Conservation (phyloP, 352 stramenopile genomes). For the Pythium pyrilobum region DNA sequence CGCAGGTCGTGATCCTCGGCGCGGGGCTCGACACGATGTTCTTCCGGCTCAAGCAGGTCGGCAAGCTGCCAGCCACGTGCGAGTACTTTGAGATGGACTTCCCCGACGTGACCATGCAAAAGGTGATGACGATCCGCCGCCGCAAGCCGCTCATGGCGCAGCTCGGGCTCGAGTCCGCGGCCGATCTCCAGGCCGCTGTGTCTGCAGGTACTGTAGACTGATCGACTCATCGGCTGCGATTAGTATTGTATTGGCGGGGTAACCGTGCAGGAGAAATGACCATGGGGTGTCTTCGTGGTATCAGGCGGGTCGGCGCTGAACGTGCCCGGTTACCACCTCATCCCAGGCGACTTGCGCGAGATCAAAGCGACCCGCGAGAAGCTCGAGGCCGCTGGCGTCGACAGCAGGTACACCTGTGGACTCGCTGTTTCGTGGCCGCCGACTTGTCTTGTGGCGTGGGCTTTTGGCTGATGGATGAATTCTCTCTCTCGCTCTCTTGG, state of each 20-base stretch:
- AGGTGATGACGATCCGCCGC: constrained; percentile 69
- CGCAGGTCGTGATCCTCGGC: constrained; percentile 79
- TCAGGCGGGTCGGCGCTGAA: constrained; percentile 65
- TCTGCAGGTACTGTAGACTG: constrained; percentile 26
- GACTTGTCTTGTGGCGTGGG: not conserved
- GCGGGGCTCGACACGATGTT: constrained; percentile 83
- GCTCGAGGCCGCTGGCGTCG: constrained; percentile 50
- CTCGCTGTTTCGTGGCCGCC: not conserved
- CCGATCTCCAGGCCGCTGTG: constrained; percentile 49
- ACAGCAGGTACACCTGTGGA: constrained; percentile 25
- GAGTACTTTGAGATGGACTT: constrained; percentile 88
- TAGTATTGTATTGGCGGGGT: too few relatives aligned
- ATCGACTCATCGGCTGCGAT: not conserved
- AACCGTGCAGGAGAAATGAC: too few relatives aligned
- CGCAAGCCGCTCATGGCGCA: constrained; percentile 49
- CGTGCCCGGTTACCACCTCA: constrained; percentile 63
- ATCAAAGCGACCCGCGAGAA: constrained; percentile 44
- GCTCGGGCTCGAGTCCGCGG: constrained; percentile 30
- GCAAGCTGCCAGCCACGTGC: constrained; percentile 27
- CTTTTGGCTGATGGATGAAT: not conserved
- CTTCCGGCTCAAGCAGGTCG: constrained; percentile 57
- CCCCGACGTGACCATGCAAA: constrained; percentile 70
- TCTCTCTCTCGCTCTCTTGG: not conserved
- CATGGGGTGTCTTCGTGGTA: not conserved
- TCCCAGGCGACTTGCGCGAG: constrained; percentile 73